These are phyloP conservation scores for Syncephalastrum sp. DNA, from an alignment of 371 early-diverging fungal species.

Conservation along the genomic window DNA sequence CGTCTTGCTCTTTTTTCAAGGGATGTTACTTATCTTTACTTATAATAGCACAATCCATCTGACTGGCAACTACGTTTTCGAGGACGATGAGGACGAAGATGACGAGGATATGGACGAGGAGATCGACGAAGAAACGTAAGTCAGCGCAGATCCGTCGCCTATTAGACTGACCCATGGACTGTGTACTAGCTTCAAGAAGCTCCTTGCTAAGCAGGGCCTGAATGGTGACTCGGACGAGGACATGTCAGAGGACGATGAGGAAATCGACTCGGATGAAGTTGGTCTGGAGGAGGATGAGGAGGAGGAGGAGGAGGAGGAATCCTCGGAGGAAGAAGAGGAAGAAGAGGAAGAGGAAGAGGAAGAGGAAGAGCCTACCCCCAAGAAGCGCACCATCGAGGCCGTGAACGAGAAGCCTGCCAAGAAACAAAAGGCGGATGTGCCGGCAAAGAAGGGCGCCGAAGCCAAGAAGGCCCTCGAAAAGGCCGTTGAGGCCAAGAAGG, in stretches of 20 bases:
- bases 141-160: slow-evolving; percentile 7
- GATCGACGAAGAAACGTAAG: slow-evolving; percentile 31
- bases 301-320: slow-evolving; percentile 19
- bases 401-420: slow-evolving; percentile 17
- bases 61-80: slow-evolving; percentile 5
- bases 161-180: too few species aligned
- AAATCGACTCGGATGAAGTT: slow-evolving; percentile 18
- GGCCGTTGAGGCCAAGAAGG: slow-evolving; percentile 25
- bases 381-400: slow-evolving; percentile 37
- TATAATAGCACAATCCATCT: slow-evolving; percentile 1
- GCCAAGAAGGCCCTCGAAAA: too few species aligned
- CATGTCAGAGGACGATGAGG: slow-evolving; percentile 44
- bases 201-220: too few species aligned
- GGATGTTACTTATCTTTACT: not conserved
- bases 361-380: slow-evolving; percentile 20
- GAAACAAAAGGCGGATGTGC: slow-evolving; percentile 28
- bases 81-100: slow-evolving; percentile 16
- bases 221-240: slow-evolving; percentile 33
- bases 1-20: not conserved
- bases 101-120: slow-evolving; percentile 32
- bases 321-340: slow-evolving; percentile 23
- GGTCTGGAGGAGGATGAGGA: slow-evolving; percentile 9
- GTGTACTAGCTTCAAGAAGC: too few species aligned
- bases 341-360: slow-evolving; percentile 29
- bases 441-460: slow-evolving; percentile 44